Base-by-base conservation (phyloP, 140 eudicot species). In the Bidens hawaiensis region DNA sequence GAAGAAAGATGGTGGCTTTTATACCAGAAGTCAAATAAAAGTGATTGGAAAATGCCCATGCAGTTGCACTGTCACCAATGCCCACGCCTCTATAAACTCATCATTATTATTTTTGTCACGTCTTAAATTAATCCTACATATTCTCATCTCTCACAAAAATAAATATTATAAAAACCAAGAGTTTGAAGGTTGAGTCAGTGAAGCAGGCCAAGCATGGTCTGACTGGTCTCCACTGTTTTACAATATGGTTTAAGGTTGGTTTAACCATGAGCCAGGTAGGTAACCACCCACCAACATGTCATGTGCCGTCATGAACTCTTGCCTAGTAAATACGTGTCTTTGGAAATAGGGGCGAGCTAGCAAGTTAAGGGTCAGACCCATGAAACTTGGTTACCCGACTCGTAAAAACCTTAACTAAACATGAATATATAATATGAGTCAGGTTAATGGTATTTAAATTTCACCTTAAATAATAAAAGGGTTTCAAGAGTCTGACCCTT, bases 51-150 rank as follows among this genome's bases (percentile, higher is more conserved):
- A n/a, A 67, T 56, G 73, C 73, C 73, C 73, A 68, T 68, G 73
- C 65, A 68, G 57, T 28, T 28, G 65, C 65, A 68, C 73, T 42
- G 73, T 68, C 58, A 68, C 73, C 65, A 30, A 68, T 56, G 65
- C 73, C 65, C 73, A 68, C 73, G 73, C 73, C 73, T 62, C 61
- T 36, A 21, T 17, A 65, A 16, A 16, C 62, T 68, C 73, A 68
- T 68, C 58, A 68, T 68, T 68, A 46, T 64, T 64, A 42, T 68
- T 55, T 38, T 41, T 26, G 33, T 53, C 54, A 52, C 15, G 8
- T 24, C 26, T 22, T 61, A 23, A 36, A 1, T 36, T 36, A 36
- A 21, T 24, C 55, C 25, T 58, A 58, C 64, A 58, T 18, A 14
- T 58, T 60, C 19, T 34, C 13, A 3, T 7, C 4, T 19, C 55